A percentile compares a stretch with the other conserved stretches of the same genome.
phyloP scores from a whole-genome alignment of 441 rosid species.

The Adansonia grandidieri region DNA sequence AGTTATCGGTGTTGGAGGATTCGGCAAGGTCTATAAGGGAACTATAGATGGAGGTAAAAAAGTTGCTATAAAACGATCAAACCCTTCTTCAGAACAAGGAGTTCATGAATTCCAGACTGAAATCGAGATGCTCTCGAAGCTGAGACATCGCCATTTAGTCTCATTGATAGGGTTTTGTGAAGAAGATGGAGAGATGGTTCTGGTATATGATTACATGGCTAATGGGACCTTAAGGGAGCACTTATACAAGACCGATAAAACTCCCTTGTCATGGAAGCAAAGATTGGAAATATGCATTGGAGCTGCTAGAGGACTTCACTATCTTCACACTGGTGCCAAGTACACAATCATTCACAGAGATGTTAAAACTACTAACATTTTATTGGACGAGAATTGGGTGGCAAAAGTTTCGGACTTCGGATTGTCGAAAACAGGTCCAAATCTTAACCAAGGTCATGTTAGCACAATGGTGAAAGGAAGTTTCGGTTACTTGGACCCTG shows the following conservation, averaged over 20 bases:
- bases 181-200: constrained; percentile 76
- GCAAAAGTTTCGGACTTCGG: constrained; percentile 66
- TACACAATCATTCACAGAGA: constrained; percentile 63
- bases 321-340: constrained; percentile 56
- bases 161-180: constrained; percentile 87
- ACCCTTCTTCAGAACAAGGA: constrained; percentile 87
- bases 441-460: constrained; percentile 53
- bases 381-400: constrained; percentile 66
- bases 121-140: constrained; percentile 82
- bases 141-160: constrained; percentile 86
- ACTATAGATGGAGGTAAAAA: constrained; percentile 62
- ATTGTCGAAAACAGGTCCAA: constrained; percentile 59
- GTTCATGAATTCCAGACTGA: constrained; percentile 83
- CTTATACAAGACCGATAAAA: constrained; percentile 48
- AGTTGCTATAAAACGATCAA: constrained; percentile 85
- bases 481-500: constrained; percentile 66
- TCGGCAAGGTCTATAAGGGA: constrained; percentile 72
- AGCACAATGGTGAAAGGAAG: constrained; percentile 58
- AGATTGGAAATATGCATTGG: constrained; percentile 66
- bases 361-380: constrained; percentile 70
- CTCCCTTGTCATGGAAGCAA: constrained; percentile 54
- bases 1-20: constrained; percentile 71
- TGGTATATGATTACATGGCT: constrained; percentile 69
- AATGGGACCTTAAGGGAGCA: constrained; percentile 66
- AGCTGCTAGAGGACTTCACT: constrained; percentile 64